These are phyloP conservation scores for Colletotrichum sp. DNA, from an alignment of 2,329 filamentous ascomycete species.

Conservation along the genomic window DNA sequence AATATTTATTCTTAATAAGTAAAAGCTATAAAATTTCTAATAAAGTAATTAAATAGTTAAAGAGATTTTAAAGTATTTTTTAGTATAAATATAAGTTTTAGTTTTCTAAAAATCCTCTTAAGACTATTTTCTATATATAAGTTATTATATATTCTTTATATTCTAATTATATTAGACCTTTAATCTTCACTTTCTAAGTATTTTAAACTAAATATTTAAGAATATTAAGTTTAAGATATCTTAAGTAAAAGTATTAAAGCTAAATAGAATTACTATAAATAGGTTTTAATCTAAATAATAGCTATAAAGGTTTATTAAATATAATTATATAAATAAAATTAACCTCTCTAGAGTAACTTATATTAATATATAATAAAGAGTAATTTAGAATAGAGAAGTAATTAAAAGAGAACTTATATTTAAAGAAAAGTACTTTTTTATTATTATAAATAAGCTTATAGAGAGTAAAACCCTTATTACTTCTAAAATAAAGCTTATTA, in stretches of 20 bases:
- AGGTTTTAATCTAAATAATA: no score
- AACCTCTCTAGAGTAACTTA: no score
- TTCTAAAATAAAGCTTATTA: no score
- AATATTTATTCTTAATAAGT: neutral
- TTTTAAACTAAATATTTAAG: neutral
- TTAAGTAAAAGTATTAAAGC: neutral
- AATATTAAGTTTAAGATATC: accelerated
- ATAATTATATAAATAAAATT: no score
- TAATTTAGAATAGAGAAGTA: no score
- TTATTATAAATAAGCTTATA: no score
- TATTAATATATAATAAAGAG: no score
- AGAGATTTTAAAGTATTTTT: neutral
- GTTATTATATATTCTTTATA: neutral
- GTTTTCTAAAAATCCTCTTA: neutral
- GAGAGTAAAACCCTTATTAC: no score
- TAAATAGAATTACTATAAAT: neutral
- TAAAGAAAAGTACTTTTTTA: no score
- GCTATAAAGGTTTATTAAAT: no score
- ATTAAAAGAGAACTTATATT: no score
- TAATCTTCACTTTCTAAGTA: accelerated
- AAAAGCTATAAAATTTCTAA: neutral
- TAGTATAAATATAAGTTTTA: neutral
- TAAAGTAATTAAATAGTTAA: neutral
- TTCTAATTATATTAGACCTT: no score
- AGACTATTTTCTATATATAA: neutral